Evolutionary conservation across 179 eudicot species (phyloP).

Genomic region (Silene coronaria): DNA sequence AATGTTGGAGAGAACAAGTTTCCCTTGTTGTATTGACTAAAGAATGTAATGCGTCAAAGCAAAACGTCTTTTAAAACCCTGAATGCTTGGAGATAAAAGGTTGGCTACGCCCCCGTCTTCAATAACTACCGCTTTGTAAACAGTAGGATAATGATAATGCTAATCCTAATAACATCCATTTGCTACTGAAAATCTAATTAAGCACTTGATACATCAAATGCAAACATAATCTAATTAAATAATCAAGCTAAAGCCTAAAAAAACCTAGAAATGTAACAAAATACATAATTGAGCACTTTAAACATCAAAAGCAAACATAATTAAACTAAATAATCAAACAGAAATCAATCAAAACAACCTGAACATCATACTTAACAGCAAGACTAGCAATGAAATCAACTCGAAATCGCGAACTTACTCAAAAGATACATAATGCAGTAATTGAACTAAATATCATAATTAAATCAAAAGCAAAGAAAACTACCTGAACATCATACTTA

Average conservation of each 20-base stretch:
- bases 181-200: not conserved
- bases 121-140: not conserved
- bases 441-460: not conserved
- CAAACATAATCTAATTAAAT: no score
- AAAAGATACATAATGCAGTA: slow-evolving; percentile 7
- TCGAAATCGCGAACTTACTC: slow-evolving; percentile 51
- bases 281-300: not conserved
- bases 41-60: not conserved
- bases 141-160: no score
- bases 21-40: not conserved
- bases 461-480: not conserved
- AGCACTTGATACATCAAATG: not conserved
- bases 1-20: not conserved
- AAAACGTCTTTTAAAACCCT: not conserved
- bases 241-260: not conserved
- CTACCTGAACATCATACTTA: slow-evolving; percentile 85
- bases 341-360: slow-evolving; percentile 33
- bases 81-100: not conserved
- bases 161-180: no score
- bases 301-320: not conserved
- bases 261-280: not conserved
- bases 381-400: slow-evolving; percentile 72
- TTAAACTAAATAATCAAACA: not conserved
- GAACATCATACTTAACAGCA: slow-evolving; percentile 85
- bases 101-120: not conserved